Percentiles rank a stretch among this genome's conserved stretches.
These are phyloP conservation scores for Pseudoturritis turrita DNA, from an alignment of 345 rosid genomes.

Conservation along the genomic window DNA sequence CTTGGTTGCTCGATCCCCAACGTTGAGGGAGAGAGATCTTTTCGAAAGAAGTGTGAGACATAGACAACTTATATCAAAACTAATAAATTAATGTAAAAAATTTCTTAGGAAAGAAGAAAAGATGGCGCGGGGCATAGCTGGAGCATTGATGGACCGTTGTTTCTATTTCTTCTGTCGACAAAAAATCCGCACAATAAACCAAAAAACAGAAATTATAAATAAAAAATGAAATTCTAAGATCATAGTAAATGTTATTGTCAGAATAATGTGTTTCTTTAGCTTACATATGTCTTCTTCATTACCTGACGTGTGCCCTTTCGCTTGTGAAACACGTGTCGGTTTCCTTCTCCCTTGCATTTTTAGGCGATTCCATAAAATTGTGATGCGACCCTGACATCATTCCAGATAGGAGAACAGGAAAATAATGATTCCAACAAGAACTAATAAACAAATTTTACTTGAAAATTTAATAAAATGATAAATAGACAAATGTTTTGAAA, in stretches of 20 bases:
- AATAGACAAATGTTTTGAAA: background rate
- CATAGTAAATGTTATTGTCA: background rate
- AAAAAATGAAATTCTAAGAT: background rate
- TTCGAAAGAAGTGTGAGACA: background rate
- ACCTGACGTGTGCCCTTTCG: background rate
- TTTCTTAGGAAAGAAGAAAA: slow-evolving; percentile 26
- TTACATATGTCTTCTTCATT: background rate
- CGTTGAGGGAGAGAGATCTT: slow-evolving; percentile 8
- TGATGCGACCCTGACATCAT: slow-evolving; percentile 18
- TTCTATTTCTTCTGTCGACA: background rate
- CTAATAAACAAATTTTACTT: background rate
- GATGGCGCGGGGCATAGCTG: slow-evolving; percentile 14
- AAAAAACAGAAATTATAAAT: background rate
- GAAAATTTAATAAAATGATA: too few relatives aligned
- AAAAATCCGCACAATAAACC: background rate
- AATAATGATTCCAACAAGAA: background rate
- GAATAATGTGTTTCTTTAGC: background rate
- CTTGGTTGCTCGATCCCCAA: background rate
- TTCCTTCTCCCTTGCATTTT: background rate
- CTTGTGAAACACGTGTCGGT: background rate
- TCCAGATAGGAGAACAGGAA: background rate
- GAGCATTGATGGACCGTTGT: background rate
- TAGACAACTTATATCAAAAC: background rate
- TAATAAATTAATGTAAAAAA: background rate
- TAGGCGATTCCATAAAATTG: background rate